Base-by-base conservation (phyloP, 1,139 yeast genomes). In the Geotrichum candidum region DNA sequence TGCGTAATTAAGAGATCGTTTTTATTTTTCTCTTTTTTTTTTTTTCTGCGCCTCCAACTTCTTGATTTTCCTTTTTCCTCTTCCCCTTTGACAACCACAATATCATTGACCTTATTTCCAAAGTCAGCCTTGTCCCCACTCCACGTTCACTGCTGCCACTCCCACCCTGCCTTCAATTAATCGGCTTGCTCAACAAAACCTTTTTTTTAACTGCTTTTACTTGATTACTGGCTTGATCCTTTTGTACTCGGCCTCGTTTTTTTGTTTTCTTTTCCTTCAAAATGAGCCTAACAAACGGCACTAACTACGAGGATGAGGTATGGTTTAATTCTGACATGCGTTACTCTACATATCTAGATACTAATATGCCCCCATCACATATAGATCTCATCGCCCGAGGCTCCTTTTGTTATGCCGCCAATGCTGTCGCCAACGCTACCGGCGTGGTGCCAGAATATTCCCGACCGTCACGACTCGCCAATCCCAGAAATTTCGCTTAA, bases 401-500 rank as follows among this genome's bases (percentile, higher is more conserved):
- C 56, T 3, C 54, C 59, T 23, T 48, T 57, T 29, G 52, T 29
- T 6, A 54, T 57, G 11, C 61, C 61, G 25, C 61, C 61, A 23
- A 58, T 58, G 61, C 54, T 58, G 18, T 58, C 61, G 35, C 61
- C 61, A 15, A 58, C 61, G 18, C 45, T 58, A 9, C 61, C 61
- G 25, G 54, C 61, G 10, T 58, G 61, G 61, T 58, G 61, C 50
- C 41, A 58, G 11, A 38, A 53, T 6, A 54, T 27, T 22, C 13
- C 38, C 38, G 29, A 31, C 7, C 50, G 56, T 27, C 50, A 57
- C 13, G 29, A 53, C 23, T 29, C 25, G 18, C 56, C 31, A 25
- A 52, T 22, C 33, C 23, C 50, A n/a, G 23, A 23, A 51, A 23
- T 25, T 13, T n/a, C 59, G n/a, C 38, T 27, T n/a, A 13, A 10